Percentiles rank a stretch among this genome's conserved stretches.
These are phyloP conservation scores for Boletus rufocinnamomeus DNA, from an alignment of 768 basidiomycete genomes.

Conservation along the genomic window DNA sequence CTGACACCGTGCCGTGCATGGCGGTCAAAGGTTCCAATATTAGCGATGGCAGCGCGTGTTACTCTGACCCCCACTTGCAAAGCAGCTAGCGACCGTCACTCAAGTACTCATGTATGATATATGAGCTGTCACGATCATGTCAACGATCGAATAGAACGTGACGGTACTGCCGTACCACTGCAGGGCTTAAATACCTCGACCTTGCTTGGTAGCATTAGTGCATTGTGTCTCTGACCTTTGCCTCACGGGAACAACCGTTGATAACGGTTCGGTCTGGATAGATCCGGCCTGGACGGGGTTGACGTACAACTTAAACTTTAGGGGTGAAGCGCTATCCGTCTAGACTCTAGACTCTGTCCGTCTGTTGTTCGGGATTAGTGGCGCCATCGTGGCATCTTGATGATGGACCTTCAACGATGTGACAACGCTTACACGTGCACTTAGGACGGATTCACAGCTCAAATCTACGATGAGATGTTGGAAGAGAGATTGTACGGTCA, in stretches of 20 bases:
- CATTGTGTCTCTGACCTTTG: background rate
- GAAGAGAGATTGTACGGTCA: background rate
- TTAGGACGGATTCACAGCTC: background rate
- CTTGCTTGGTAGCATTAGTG: background rate
- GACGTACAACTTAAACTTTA: conserved; percentile 2
- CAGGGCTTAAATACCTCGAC: background rate
- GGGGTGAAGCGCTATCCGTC: background rate
- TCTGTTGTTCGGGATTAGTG: background rate
- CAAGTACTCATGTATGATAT: background rate
- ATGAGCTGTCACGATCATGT: background rate
- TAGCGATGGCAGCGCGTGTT: background rate
- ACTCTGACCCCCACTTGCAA: background rate
- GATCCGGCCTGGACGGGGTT: background rate
- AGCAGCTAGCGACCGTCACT: background rate
- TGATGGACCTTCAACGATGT: background rate
- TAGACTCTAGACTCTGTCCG: background rate
- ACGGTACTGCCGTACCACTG: background rate
- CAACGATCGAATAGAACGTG: background rate
- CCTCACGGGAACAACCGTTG: background rate
- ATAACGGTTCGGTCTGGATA: background rate
- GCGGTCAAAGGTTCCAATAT: background rate
- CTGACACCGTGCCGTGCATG: background rate
- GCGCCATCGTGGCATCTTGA: background rate
- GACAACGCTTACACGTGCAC: background rate
- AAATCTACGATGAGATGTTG: background rate